These are phyloP conservation scores for Chaetomidium leptoderma DNA, from an alignment of 495 filamentous ascomycete genomes.

Conservation along the genomic window DNA sequence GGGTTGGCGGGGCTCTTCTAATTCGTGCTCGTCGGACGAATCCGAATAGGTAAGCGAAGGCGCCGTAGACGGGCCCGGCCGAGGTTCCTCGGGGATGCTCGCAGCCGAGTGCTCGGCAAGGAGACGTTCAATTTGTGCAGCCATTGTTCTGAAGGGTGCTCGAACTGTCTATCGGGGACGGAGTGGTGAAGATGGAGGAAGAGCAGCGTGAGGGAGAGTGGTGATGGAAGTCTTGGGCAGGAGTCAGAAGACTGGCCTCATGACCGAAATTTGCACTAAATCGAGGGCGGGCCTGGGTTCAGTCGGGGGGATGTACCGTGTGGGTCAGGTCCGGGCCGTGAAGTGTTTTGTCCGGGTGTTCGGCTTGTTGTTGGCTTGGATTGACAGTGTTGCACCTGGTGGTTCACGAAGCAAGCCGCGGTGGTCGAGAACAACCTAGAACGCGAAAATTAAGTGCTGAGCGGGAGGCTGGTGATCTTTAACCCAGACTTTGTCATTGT, in stretches of 20 bases:
- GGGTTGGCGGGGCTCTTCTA: constrained; percentile 33
- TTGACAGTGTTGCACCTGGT: neutral
- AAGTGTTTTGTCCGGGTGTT: neutral
- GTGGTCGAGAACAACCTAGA: neutral
- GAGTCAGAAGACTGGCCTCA: constrained; percentile 12
- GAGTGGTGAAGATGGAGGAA: neutral
- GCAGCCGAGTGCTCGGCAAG: constrained; percentile 29
- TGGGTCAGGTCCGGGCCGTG: neutral
- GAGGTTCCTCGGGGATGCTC: constrained; percentile 38
- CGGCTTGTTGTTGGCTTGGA: neutral
- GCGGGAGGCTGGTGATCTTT: constrained; percentile 27
- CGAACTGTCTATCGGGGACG: neutral
- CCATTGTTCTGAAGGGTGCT: constrained; percentile 19
- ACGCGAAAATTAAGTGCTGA: neutral
- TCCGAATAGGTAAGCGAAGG: constrained; percentile 52
- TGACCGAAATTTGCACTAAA: constrained; percentile 14
- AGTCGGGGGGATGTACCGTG: neutral
- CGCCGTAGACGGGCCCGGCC: constrained; percentile 35
- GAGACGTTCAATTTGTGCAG: constrained; percentile 29
- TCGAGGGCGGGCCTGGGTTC: neutral
- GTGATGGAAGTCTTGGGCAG: neutral
- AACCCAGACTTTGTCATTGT: constrained; percentile 22
- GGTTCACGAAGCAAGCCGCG: neutral
- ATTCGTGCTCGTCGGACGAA: constrained; percentile 43
- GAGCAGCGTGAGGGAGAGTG: neutral